phyloP scores from a whole-genome alignment of 148 eudicot species.

The Camellia granthamiana region DNA sequence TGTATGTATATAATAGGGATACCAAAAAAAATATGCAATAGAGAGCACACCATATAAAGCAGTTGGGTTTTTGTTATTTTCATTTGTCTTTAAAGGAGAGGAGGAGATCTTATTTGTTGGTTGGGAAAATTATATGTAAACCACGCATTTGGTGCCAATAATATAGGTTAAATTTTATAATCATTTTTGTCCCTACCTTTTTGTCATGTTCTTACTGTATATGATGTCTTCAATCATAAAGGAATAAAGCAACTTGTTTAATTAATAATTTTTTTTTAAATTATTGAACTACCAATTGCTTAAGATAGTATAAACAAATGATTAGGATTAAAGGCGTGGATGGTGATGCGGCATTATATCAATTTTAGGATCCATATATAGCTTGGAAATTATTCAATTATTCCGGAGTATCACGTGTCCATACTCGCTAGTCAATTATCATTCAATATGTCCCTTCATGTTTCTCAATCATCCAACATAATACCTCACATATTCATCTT shows the following conservation, averaged over 20 bases:
- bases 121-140: slow-evolving; percentile 9
- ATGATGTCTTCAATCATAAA: background rate
- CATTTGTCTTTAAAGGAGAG: background rate
- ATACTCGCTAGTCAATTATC: no score
- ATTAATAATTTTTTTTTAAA: background rate
- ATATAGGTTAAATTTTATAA: background rate
- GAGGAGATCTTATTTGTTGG: slow-evolving; percentile 14
- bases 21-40: no score
- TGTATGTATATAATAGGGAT: no score
- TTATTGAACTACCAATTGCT: background rate
- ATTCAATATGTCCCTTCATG: no score
- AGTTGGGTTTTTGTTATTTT: background rate
- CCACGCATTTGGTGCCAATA: background rate
- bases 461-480: no score
- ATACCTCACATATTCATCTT: no score
- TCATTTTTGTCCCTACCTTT: background rate
- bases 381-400: no score
- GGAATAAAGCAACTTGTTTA: background rate
- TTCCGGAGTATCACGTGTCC: no score
- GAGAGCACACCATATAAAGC: no score
- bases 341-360: background rate
- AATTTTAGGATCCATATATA: no score
- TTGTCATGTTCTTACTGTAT: background rate
- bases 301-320: background rate
- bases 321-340: background rate